Conservation (phyloP, 192 early-diverging fungal species). For the Allomyces javanicus region DNA sequence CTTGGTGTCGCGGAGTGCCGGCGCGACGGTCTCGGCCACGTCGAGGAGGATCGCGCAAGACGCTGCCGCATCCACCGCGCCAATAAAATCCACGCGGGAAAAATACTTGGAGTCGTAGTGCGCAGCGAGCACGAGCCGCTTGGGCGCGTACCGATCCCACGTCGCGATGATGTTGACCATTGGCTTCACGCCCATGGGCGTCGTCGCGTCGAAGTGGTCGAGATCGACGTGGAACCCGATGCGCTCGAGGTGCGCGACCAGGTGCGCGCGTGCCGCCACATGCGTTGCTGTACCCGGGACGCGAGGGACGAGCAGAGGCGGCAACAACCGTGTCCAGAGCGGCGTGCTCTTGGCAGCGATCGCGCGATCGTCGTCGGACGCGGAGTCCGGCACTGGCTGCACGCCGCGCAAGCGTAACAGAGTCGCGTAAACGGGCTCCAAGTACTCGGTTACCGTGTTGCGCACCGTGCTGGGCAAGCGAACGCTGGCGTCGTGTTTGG, state of each 20-base stretch:
- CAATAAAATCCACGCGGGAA: constrained; percentile 41
- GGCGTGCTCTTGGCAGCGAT: no score
- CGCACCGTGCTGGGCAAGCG: no score
- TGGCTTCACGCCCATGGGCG: constrained; percentile 49
- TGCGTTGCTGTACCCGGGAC: constrained; percentile 58
- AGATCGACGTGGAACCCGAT: constrained; percentile 61
- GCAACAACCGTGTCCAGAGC: constrained; percentile 9
- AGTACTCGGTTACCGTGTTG: no score
- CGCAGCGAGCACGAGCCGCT: constrained; percentile 64
- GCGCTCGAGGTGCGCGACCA: constrained; percentile 38
- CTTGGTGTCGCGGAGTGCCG: constrained; percentile 24
- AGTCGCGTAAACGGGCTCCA: no score
- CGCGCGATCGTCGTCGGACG: no score
- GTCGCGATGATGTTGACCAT: constrained; percentile 86
- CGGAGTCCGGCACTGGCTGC: no score
- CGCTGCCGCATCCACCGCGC: constrained; percentile 77
- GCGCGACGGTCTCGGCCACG: constrained; percentile 48
- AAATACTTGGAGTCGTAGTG: constrained; percentile 87
- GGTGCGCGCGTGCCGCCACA: constrained; percentile 41
- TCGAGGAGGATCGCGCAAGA: constrained; percentile 81
- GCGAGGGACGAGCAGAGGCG: constrained; percentile 57
- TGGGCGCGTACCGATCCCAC: constrained; percentile 48
- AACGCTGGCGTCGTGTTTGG: no score
- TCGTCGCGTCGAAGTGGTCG: constrained; percentile 54
- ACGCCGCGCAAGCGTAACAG: no score